Conservation (phyloP, 768 basidiomycete genomes). For the Vararia minispora region DNA sequence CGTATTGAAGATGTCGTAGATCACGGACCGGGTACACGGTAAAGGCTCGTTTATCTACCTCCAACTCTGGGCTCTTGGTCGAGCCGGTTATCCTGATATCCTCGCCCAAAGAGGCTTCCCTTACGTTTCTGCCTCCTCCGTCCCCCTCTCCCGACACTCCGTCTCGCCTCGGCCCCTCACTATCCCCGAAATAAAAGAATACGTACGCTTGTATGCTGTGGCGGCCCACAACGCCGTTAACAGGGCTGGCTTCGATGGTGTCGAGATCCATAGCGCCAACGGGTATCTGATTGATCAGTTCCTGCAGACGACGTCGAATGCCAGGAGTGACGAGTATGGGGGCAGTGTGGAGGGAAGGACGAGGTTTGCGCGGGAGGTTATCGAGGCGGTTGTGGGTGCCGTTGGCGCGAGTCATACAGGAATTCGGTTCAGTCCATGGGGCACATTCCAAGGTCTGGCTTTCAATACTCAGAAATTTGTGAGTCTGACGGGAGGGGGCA, state of each 20-base stretch:
- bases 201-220: constrained; percentile 35
- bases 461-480: too few relatives aligned
- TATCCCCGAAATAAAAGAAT: constrained; percentile 36
- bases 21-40: constrained; percentile 46
- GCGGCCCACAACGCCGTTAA: constrained; percentile 4
- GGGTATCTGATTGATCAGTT: background rate
- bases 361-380: background rate
- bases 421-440: constrained; percentile 48
- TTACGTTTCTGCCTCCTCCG: background rate
- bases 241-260: constrained; percentile 51
- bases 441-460: constrained; percentile 24
- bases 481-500: too few relatives aligned
- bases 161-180: constrained; percentile 32
- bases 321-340: constrained; percentile 1
- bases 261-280: constrained; percentile 13
- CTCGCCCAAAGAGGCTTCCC: constrained; percentile 9
- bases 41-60: constrained; percentile 38
- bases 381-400: background rate
- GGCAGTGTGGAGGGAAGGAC: background rate
- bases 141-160: too few relatives aligned
- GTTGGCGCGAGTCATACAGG: constrained; percentile 30
- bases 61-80: constrained; percentile 49
- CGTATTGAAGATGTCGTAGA: constrained; percentile 21
- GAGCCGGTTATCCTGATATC: constrained; percentile 16
- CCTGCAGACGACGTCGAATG: background rate